Evolutionary conservation across 345 rosid species (phyloP), one percentile per base, ranked within the genome.

Genomic region (Cardiospermum halicacabum): DNA sequence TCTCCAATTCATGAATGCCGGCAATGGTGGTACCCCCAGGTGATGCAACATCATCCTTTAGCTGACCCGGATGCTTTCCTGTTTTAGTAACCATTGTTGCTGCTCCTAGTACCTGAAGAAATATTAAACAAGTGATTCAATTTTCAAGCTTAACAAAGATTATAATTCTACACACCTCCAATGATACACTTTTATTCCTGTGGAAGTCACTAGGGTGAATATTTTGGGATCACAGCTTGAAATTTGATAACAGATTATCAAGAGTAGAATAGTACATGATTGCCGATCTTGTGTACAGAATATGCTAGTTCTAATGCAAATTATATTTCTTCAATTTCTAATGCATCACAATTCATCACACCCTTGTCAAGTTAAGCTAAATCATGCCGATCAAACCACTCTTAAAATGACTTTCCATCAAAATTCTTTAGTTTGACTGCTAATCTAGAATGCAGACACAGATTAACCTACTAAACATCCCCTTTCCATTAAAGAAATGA

Each of bases 11-110:
- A 22, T 94, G 92, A 72, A 91, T 74, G 32, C 96, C 95, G 0
- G 96, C 85, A 25, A 91, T 87, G 3, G 99, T 94, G 7, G 99
- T 91, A 37, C 99, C 99, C 6, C 89, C 99, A 0, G 97, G 84
- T 18, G 97, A 94, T 45, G 93, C 72, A 30, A 94, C 99, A 60
- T 94, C 96, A 40, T 91, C 96, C 80, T 91, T 94, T 36, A 94
- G 88, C 69, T 77, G 88, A 47, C 97, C 91, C 0, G 97, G 91
- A 82, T 94, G 95, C 83, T 91, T 91, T 57, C 91, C 89, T 7
- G 85, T 80, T 78, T 82, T 83, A 42, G 73, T 70, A 12, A 68
- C 93, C 95, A 91, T 87, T 21, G 91, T 62, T 69, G 97, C 95
- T 64, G 97, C 99, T 70, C 97, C 99, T 39, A 94, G 76, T 28